phyloP scores from a whole-genome alignment of 2,329 filamentous ascomycete species.

The Monilinia aucupariae region DNA sequence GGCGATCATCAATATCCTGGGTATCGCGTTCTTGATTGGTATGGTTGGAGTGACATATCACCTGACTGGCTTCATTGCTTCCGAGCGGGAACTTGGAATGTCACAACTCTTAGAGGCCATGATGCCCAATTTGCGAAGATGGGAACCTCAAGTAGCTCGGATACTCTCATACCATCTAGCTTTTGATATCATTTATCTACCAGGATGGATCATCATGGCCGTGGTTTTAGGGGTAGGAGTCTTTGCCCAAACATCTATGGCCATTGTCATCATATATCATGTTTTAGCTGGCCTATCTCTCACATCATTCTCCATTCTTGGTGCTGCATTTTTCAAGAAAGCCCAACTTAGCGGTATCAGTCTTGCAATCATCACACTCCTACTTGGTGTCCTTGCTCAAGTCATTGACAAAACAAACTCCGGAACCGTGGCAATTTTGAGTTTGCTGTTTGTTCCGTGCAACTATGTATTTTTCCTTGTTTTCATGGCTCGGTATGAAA shows the following conservation, averaged over 20 bases:
- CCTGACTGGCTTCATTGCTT: slow-evolving; percentile 76
- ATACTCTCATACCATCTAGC: slow-evolving; percentile 73
- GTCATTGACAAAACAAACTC: slow-evolving; percentile 56
- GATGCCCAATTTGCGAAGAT: slow-evolving; percentile 70
- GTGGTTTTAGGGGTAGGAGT: slow-evolving; percentile 58
- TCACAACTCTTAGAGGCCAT: slow-evolving; percentile 85
- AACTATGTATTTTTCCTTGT: slow-evolving; percentile 80
- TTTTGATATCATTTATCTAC: slow-evolving; percentile 73
- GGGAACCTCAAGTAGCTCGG: slow-evolving; percentile 74
- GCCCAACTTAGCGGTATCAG: slow-evolving; percentile 83
- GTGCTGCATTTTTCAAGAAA: slow-evolving; percentile 77
- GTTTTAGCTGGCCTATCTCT: slow-evolving; percentile 71
- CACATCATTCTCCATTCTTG: slow-evolving; percentile 74
- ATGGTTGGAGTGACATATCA: slow-evolving; percentile 83
- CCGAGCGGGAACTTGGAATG: slow-evolving; percentile 81
- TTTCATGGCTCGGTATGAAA: slow-evolving; percentile 71
- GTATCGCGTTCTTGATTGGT: slow-evolving; percentile 71
- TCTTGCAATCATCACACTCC: slow-evolving; percentile 63
- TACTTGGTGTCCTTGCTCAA: slow-evolving; percentile 79
- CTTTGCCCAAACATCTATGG: slow-evolving; percentile 58
- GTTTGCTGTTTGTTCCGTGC: slow-evolving; percentile 77
- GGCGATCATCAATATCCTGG: slow-evolving; percentile 69
- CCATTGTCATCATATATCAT: slow-evolving; percentile 67
- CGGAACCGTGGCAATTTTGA: slow-evolving; percentile 61
- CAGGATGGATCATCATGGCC: slow-evolving; percentile 75